Conservation (phyloP, 2,329 filamentous ascomycete genomes). For the Monosporascus sp. region DNA sequence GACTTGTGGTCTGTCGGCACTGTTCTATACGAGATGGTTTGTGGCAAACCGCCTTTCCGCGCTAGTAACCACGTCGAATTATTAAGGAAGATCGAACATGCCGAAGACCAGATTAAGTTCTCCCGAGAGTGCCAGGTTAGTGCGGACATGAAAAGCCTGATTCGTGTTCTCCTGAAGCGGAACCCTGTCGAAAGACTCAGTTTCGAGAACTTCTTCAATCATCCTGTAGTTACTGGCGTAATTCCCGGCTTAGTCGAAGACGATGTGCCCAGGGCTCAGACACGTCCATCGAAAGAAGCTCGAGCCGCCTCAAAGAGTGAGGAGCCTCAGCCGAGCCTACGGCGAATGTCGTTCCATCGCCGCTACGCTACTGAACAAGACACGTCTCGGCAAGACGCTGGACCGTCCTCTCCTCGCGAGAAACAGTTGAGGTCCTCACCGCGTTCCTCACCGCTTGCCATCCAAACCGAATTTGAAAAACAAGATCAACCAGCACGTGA, state of each 20-base stretch:
- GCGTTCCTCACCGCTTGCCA: constrained; percentile 38
- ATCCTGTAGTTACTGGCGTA: constrained; percentile 63
- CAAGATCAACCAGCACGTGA: constrained; percentile 25
- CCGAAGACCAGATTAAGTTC: constrained; percentile 81
- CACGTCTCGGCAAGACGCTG: constrained; percentile 26
- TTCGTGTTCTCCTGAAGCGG: constrained; percentile 75
- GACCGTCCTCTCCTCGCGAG: constrained; percentile 37
- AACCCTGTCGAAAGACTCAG: constrained; percentile 79
- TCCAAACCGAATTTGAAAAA: constrained; percentile 30
- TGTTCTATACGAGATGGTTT: constrained; percentile 92
- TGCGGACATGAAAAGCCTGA: constrained; percentile 72
- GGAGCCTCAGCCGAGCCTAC: constrained; percentile 22
- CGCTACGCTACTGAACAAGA: constrained; percentile 36
- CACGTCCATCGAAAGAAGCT: constrained; percentile 28
- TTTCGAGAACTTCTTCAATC: constrained; percentile 79
- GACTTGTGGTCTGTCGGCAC: constrained; percentile 98
- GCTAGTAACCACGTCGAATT: constrained; percentile 93
- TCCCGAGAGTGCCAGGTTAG: constrained; percentile 66
- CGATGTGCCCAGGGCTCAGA: constrained; percentile 50
- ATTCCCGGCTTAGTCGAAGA: constrained; percentile 81
- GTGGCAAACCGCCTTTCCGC: constrained; percentile 82
- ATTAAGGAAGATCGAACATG: constrained; percentile 82
- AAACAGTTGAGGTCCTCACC: constrained; percentile 36
- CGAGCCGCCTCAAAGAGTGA: constrained; percentile 26
- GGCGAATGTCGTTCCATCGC: constrained; percentile 32